Conservation (phyloP, 331 rosid species). For the Quercus lobata region DNA sequence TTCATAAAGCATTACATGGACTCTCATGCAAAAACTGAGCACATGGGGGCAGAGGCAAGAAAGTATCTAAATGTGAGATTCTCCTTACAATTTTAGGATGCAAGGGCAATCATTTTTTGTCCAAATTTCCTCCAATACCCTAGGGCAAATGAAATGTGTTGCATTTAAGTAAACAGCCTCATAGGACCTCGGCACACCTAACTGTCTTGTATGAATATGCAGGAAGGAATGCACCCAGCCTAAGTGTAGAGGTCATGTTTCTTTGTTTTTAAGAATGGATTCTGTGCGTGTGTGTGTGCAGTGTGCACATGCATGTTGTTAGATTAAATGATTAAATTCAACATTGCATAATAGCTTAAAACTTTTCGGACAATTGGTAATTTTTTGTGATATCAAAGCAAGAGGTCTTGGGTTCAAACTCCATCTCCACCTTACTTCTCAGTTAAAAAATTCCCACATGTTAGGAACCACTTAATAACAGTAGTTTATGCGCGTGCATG, state of each 20-base stretch:
- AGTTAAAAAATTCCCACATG: too few relatives aligned
- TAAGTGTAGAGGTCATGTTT: background rate
- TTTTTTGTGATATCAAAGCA: too few relatives aligned
- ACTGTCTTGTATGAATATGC: background rate
- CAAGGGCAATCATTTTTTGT: background rate
- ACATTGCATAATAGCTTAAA: too few relatives aligned
- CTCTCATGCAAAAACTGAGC: background rate
- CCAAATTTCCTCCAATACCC: slow-evolving; percentile 1
- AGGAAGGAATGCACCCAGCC: background rate
- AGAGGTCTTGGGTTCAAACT: too few relatives aligned
- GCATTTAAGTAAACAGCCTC: background rate
- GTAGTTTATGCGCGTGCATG: too few relatives aligned
- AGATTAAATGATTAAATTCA: background rate
- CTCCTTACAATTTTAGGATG: background rate
- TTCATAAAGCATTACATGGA: slow-evolving; percentile 5
- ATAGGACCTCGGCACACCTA: background rate
- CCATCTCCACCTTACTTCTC: too few relatives aligned
- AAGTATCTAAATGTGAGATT: slow-evolving; percentile 5
- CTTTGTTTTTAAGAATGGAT: background rate
- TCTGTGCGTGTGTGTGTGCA: background rate
- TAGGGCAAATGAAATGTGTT: background rate
- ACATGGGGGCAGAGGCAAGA: background rate
- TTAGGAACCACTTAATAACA: too few relatives aligned
- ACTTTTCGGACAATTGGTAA: too few relatives aligned
- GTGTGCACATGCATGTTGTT: background rate